Evolutionary conservation across 306 rosid species (phyloP).

Genomic region (Hippophae rhamnoides): DNA sequence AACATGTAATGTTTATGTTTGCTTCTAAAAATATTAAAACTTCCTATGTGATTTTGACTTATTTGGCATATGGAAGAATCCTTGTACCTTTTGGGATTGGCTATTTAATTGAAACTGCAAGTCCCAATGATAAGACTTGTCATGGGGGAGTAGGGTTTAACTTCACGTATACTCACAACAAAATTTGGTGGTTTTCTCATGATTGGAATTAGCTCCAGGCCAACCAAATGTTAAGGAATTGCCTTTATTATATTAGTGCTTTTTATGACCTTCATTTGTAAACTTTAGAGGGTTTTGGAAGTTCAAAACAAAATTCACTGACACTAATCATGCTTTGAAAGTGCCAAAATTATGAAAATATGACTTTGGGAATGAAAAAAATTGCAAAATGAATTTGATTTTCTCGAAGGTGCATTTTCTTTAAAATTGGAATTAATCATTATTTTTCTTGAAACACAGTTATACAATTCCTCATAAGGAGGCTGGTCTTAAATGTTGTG

Average conservation of each 20-base stretch:
- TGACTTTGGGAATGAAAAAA: too few species aligned
- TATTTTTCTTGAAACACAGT: constrained; percentile 18
- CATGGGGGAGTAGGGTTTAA: constrained; percentile 59
- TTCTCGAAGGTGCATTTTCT: too few species aligned
- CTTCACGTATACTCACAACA: constrained; percentile 45
- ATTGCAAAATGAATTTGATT: too few species aligned
- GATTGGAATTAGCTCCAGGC: constrained; percentile 43
- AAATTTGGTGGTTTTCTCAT: constrained; percentile 57
- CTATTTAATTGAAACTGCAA: constrained; percentile 20
- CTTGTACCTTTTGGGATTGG: background rate
- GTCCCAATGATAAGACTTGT: constrained; percentile 58
- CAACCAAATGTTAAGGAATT: constrained; percentile 49
- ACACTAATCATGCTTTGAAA: too few species aligned
- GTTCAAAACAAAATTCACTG: too few species aligned
- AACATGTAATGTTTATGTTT: too few species aligned
- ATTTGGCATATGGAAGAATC: background rate
- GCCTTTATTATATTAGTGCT: background rate
- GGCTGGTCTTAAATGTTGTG: constrained; percentile 46
- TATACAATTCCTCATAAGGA: constrained; percentile 60
- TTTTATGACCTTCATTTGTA: background rate
- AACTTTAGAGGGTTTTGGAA: background rate
- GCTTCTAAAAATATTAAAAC: too few species aligned
- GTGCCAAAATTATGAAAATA: too few species aligned
- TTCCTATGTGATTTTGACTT: background rate
- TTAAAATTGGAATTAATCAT: too few species aligned